Percentiles rank a stretch among this genome's conserved stretches.
Evolutionary conservation across 148 eudicot species (phyloP).

Genomic region (Camellia lanceoleosa): DNA sequence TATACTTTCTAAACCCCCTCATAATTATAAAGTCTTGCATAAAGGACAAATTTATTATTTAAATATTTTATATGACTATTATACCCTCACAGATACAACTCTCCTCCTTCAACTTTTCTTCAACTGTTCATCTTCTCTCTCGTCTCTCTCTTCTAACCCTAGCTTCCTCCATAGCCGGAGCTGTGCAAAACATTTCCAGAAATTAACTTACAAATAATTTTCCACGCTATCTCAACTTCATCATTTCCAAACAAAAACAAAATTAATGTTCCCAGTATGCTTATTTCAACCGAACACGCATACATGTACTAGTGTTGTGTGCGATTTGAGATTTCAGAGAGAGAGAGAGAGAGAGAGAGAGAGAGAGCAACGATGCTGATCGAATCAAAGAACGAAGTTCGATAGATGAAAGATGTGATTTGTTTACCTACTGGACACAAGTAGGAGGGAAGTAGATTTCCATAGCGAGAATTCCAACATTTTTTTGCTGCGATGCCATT

Average conservation of each 20-base stretch:
- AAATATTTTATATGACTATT: no score
- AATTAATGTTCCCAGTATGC: background rate
- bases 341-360: background rate
- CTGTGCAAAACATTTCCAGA: no score
- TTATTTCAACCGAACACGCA: background rate
- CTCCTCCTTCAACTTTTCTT: no score
- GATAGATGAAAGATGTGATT: background rate
- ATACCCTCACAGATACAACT: no score
- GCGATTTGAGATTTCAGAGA: background rate
- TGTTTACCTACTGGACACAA: slow-evolving; percentile 77
- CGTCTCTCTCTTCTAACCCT: no score
- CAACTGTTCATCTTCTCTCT: no score
- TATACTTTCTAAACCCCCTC: no score
- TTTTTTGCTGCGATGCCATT: slow-evolving; percentile 27
- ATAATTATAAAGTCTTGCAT: no score
- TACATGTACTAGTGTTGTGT: no score
- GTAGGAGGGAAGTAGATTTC: slow-evolving; percentile 94
- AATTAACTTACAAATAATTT: background rate
- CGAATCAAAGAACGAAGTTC: background rate
- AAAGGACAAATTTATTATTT: no score
- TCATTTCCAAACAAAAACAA: slow-evolving; percentile 5
- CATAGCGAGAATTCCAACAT: no score
- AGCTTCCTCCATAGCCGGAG: no score
- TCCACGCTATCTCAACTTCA: background rate
- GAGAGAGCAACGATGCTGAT: background rate